Conservation (phyloP, 2,329 filamentous ascomycete species). For the Fusarium bactridioides region DNA sequence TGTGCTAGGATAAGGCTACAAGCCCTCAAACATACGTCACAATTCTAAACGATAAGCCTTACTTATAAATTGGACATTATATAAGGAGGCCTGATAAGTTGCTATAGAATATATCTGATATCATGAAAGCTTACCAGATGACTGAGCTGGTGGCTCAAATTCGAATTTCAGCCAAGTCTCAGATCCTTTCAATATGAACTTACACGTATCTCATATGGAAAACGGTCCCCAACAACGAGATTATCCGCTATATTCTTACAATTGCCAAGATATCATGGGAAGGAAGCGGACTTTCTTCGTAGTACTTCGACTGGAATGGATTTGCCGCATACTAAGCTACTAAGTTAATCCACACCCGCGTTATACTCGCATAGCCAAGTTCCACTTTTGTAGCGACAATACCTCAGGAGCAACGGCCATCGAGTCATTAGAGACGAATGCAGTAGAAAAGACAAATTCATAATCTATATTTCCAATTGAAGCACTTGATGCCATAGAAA, state of each 20-base stretch:
- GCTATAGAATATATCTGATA: neutral
- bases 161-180: neutral
- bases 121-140: neutral
- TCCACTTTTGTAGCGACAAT: neutral
- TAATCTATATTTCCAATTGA: rapidly evolving
- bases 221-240: rapidly evolving
- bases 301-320: neutral
- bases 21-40: neutral
- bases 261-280: neutral
- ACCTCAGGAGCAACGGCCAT: neutral
- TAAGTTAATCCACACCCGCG: neutral
- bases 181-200: neutral
- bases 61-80: rapidly evolving
- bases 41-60: no score
- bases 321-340: neutral
- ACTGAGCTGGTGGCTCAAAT: neutral
- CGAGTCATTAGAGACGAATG: rapidly evolving
- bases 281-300: neutral
- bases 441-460: rapidly evolving
- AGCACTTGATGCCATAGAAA: neutral
- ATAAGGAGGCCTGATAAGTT: rapidly evolving
- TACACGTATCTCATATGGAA: neutral
- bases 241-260: rapidly evolving
- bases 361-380: neutral
- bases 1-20: neutral